Conservation (phyloP, 345 rosid species). For the Populus nigra region DNA sequence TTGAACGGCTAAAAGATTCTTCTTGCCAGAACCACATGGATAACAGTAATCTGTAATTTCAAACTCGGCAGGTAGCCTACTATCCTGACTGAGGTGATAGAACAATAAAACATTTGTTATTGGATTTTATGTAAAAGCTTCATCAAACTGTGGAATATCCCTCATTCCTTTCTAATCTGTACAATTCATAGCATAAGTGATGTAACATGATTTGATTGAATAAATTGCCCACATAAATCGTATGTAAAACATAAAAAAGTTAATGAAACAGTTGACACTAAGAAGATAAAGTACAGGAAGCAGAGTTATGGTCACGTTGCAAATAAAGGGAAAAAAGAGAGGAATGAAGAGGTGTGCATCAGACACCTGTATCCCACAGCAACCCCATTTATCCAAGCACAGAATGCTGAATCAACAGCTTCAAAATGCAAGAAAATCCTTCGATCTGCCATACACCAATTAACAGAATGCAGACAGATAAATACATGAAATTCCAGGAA, state of each 20-base stretch:
- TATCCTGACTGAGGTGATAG: conserved; percentile 76
- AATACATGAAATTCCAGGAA: not conserved
- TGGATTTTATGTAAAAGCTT: not conserved
- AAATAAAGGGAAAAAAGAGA: not conserved
- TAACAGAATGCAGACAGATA: not conserved
- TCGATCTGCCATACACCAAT: conserved; percentile 56
- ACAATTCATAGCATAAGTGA: not conserved
- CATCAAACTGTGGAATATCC: not conserved
- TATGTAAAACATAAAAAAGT: not conserved
- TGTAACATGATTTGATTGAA: not conserved
- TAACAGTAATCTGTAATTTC: conserved; percentile 88
- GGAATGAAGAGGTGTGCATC: not conserved
- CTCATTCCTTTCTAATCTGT: not conserved
- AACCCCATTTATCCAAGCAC: conserved; percentile 84
- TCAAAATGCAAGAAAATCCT: conserved; percentile 94
- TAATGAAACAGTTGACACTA: not conserved
- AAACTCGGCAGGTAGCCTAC: conserved; percentile 96
- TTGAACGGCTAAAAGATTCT: conserved; percentile 90
- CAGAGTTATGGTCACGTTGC: not conserved
- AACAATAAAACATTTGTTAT: conserved; percentile 24
- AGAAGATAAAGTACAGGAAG: not conserved
- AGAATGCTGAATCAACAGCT: conserved; percentile 96
- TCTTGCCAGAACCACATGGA: conserved; percentile 65
- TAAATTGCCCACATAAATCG: not conserved
- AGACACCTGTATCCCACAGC: conserved; percentile 87